phyloP scores from a whole-genome alignment of 2,329 filamentous ascomycete genomes.

The Thelonectria discophora region DNA sequence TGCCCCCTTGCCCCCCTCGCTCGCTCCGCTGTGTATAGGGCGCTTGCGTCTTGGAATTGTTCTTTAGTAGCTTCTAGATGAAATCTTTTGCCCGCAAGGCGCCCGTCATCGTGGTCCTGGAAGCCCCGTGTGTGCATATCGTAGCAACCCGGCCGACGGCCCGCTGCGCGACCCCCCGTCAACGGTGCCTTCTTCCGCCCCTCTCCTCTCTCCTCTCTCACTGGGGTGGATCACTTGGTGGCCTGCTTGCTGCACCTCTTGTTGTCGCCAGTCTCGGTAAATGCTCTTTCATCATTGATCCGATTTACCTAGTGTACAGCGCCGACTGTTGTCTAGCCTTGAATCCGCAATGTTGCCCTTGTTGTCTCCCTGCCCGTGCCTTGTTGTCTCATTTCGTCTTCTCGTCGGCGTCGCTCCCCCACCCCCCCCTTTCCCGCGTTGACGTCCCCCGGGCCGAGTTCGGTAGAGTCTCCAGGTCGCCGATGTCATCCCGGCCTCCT shows the following conservation, averaged over 20 bases:
- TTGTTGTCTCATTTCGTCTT: conserved; percentile 17
- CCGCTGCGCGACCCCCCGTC: conserved; percentile 10
- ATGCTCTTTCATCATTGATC: conserved; percentile 38
- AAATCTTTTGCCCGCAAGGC: conserved; percentile 5
- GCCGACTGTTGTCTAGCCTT: conserved; percentile 38
- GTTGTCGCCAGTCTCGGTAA: conserved; percentile 29
- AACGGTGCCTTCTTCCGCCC: conserved; percentile 21
- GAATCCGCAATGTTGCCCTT: conserved; percentile 13
- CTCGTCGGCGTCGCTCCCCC: conserved; percentile 17
- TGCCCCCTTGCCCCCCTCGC: too few species aligned
- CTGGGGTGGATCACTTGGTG: conserved; percentile 20
- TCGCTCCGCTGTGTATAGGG: conserved; percentile 5
- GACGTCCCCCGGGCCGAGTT: conserved; percentile 33
- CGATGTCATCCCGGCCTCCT: conserved; percentile 18
- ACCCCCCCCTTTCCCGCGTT: conserved; percentile 13
- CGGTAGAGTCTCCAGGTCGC: conserved; percentile 20
- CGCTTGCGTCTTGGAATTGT: conserved; percentile 13
- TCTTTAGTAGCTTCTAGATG: conserved; percentile 14
- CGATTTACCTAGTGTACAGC: conserved; percentile 45
- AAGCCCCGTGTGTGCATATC: background rate
- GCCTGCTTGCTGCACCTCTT: conserved; percentile 10
- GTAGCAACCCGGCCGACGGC: conserved; percentile 15
- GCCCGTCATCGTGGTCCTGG: background rate
- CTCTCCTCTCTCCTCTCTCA: too few species aligned
- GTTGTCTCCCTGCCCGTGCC: conserved; percentile 22